phyloP scores from a whole-genome alignment of 768 basidiomycete species.

The Mycena polygramma region DNA sequence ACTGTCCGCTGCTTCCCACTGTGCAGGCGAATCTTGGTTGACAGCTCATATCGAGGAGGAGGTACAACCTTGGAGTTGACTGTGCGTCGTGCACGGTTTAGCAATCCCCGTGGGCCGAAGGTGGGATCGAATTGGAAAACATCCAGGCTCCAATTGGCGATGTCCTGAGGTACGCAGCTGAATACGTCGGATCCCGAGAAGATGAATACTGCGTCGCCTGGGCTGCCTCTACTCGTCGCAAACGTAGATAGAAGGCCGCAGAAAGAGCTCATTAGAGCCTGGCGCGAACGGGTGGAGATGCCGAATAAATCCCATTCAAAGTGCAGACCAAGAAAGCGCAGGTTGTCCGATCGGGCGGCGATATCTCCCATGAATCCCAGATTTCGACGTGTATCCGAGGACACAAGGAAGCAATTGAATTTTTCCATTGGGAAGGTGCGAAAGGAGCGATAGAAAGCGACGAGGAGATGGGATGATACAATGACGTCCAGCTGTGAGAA shows the following conservation, averaged over 20 bases:
- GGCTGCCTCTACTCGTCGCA: background rate
- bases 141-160: background rate
- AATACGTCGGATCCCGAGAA: background rate
- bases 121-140: background rate
- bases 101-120: background rate
- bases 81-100: background rate
- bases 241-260: background rate
- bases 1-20: background rate
- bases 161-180: background rate
- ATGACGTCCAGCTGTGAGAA: background rate
- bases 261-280: background rate
- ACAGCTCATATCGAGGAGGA: no score
- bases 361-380: background rate
- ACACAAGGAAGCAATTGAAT: background rate
- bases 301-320: background rate
- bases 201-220: background rate
- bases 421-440: background rate
- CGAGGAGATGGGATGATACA: background rate
- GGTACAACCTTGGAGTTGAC: background rate
- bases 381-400: background rate
- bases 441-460: background rate
- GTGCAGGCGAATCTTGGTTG: background rate
- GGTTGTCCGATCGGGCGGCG: background rate
- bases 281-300: background rate
- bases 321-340: background rate